Percentiles rank a stretch among this genome's conserved stretches.
Evolutionary conservation across 73 alveolate species (phyloP).

Genomic region (Paramecium caudatum): DNA sequence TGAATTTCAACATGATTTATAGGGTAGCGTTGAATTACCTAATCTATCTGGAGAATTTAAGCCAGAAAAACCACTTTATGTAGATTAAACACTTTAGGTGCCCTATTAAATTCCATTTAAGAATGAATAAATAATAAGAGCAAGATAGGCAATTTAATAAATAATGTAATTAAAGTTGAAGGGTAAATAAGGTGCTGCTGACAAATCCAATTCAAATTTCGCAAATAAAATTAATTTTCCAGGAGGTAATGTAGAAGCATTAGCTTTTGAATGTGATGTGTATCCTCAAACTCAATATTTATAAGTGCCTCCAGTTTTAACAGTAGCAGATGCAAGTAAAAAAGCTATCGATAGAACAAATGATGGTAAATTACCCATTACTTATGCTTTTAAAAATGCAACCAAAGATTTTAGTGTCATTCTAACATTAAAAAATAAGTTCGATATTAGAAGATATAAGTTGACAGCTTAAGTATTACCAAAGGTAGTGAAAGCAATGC

Average conservation of each 20-base stretch:
- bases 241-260: slow-evolving; percentile 57
- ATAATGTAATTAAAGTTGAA: slow-evolving; percentile 50
- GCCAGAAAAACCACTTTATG: slow-evolving; percentile 70
- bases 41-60: slow-evolving; percentile 63
- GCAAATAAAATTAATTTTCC: slow-evolving; percentile 63
- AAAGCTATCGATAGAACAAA: slow-evolving; percentile 35
- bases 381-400: slow-evolving; percentile 84
- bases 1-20: slow-evolving; percentile 72
- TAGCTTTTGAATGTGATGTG: slow-evolving; percentile 64
- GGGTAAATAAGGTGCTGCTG: slow-evolving; percentile 68
- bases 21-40: slow-evolving; percentile 72
- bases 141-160: slow-evolving; percentile 67
- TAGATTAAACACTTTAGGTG: neutral
- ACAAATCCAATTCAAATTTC: slow-evolving; percentile 42
- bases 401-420: slow-evolving; percentile 88
- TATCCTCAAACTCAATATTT: slow-evolving; percentile 70
- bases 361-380: slow-evolving; percentile 70
- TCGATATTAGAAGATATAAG: slow-evolving; percentile 97
- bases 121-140: slow-evolving; percentile 56
- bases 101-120: slow-evolving; percentile 66
- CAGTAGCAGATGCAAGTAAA: slow-evolving; percentile 72
- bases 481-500: slow-evolving; percentile 92
- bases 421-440: slow-evolving; percentile 84
- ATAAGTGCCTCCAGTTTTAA: slow-evolving; percentile 36
- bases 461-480: slow-evolving; percentile 96